Percentiles rank a stretch among this genome's conserved stretches.
Conservation (phyloP, 305 asterid species). For the Fraxinus latifolia region DNA sequence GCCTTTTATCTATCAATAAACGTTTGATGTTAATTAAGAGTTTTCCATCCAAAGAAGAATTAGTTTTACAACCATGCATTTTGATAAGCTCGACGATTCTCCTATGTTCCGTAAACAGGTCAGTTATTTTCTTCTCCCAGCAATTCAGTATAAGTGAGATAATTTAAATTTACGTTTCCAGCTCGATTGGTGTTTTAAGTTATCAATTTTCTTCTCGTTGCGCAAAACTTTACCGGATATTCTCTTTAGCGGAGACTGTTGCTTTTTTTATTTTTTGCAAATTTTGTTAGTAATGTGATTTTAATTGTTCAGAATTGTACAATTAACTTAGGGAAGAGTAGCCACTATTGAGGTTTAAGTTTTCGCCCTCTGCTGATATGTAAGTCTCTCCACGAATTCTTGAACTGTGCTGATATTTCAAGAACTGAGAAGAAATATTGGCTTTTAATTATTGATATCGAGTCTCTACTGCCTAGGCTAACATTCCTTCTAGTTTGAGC, state of each 20-base stretch:
- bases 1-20: conserved; percentile 23
- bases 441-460: not conserved
- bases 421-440: conserved; percentile 2
- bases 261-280: not conserved
- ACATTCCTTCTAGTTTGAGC: conserved; percentile 11
- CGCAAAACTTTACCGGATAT: conserved; percentile 5
- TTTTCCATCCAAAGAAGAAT: conserved; percentile 20
- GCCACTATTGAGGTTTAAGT: conserved; percentile 7
- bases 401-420: conserved; percentile 15
- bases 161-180: not conserved
- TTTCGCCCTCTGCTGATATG: conserved; percentile 8
- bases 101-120: conserved; percentile 99
- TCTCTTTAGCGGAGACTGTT: conserved; percentile 4
- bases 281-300: conserved; percentile 4
- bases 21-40: conserved; percentile 35
- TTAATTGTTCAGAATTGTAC: conserved; percentile 17
- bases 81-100: conserved; percentile 98
- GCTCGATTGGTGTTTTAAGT: conserved; percentile 16
- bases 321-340: not conserved
- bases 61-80: conserved; percentile 65
- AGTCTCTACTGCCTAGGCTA: not conserved
- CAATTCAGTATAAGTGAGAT: conserved; percentile 13
- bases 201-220: not conserved
- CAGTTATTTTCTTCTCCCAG: conserved; percentile 5
- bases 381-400: not conserved